Percentiles rank a stretch among this genome's conserved stretches.
Evolutionary conservation across 2,329 filamentous ascomycete species (phyloP).

Genomic region (Lecanicillium sp.): DNA sequence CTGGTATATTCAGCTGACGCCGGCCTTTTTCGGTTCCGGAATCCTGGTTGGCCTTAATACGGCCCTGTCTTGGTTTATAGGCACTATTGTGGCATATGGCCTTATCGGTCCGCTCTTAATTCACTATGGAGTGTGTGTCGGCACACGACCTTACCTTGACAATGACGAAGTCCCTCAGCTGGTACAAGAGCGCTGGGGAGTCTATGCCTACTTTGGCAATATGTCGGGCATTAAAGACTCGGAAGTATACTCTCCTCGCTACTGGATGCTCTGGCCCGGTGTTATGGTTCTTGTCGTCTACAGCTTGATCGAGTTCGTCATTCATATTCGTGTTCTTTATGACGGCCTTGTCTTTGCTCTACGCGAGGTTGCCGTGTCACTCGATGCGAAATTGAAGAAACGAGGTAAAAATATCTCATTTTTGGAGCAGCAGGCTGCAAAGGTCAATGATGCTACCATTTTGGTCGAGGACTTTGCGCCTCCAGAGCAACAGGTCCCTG

Average conservation of each 20-base stretch:
- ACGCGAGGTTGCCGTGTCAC: conserved; percentile 18
- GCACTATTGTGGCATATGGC: conserved; percentile 46
- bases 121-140: conserved; percentile 43
- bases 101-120: conserved; percentile 38
- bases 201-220: conserved; percentile 19
- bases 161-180: conserved; percentile 11
- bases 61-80: conserved; percentile 47
- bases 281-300: conserved; percentile 35
- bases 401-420: conserved; percentile 22
- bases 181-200: conserved; percentile 20
- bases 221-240: conserved; percentile 20
- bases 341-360: conserved; percentile 26
- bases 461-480: conserved; percentile 31
- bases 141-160: conserved; percentile 20
- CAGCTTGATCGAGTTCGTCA: conserved; percentile 30
- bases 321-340: conserved; percentile 28
- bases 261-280: conserved; percentile 36
- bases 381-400: conserved; percentile 23
- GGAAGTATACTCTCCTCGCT: conserved; percentile 28
- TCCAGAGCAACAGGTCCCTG: conserved; percentile 38
- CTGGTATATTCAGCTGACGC: conserved; percentile 51
- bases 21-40: conserved; percentile 51
- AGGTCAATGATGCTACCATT: conserved; percentile 19
- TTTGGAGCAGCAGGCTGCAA: conserved; percentile 27
- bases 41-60: conserved; percentile 45